Evolutionary conservation across 768 basidiomycete species (phyloP), one percentile per base, ranked within the genome.

Genomic region (Auriscalpium microsporum): DNA sequence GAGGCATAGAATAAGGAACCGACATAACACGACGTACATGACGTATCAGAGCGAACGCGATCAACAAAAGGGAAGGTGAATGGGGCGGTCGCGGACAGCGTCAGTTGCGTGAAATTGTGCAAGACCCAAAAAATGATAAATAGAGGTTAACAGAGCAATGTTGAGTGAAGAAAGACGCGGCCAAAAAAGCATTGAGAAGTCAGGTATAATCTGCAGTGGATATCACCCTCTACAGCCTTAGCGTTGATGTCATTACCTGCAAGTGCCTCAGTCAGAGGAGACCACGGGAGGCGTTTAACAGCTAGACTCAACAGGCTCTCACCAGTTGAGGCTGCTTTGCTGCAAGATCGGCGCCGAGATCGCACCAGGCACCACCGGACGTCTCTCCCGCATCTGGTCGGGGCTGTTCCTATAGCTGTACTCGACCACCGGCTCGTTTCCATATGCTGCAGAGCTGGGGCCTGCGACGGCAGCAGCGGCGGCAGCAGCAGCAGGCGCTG

Each of bases 281-380:
- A 17, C 40, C 40, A 42, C 28, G 28, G n/a, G 17, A 42, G 40
- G 40, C 40, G 40, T 14, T 1, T 45, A 47, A 21, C 28, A 28
- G 3, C 23, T 5, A 47, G 5, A 48, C 53, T 46, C 13, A 47
- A 45, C 53, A 37, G 34, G 19, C 17, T 37, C 35, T 75, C 74
- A 92, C 88, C 89, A 92, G 68, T 90, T 87, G 82, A 91, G 82
- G 62, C 83, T 91, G 70, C 84, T 92, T 72, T 89, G 86, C 65
- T 79, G 74, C 70, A 93, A 65, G 57, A 90, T 79, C 19, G 90
- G 90, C 50, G 86, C 80, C 3, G 84, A 86, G n/a, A 92, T 91
- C 38, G 81, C 72, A 17, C 68, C 76, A n/a, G 86, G 77, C 28
- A 75, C 65, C 42, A 87, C 75, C 56, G 76, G 73, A 62, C 82